Evolutionary conservation across 2,329 filamentous ascomycete species (phyloP), one percentile per base, ranked within the genome.

Genomic region (Xenoacremonium recifei): DNA sequence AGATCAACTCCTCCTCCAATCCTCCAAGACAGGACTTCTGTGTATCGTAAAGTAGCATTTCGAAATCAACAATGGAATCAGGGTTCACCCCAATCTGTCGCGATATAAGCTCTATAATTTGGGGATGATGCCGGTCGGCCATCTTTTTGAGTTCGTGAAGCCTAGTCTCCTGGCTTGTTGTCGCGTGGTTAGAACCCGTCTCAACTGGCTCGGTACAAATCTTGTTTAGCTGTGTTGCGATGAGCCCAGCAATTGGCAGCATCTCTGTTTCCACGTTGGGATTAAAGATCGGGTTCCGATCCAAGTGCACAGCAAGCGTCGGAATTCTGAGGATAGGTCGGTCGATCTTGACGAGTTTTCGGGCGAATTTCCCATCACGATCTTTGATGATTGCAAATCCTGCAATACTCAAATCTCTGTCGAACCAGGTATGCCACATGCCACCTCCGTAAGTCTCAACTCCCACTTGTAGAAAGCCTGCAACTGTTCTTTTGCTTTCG

Each of bases 341-440:
- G 58, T 95, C 87, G 50, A 99, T 80, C 70, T 95, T 93, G 69
- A 97, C 81, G 42, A 99, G 77, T 67, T 85, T 91, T 69, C 89
- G 86, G 48, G 84, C 80, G 51, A 95, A 87, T 50, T 79, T 83
- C n/a, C n/a, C n/a, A 44, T 87, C 78, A 35, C 77, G 77, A 42
- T 84, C 83, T 55, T 79, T 82, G 42, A 93, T 87, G 73, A 97
- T 84, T 12, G 88, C 88, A 45, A 93, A 80, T 9, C 93, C 93
- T 21, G 93, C 93, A 40, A 97, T 82, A 56, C 88, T 87, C 49
- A 99, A 73, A 64, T 99, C 93, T 37, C 93, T 84, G 66, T 99
- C 93, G 62, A 99, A 99, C 93, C 87, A 99, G 35, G 89, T 95
- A 68, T 96, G 91, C 92, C 92, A 97, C 59, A 97, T 84, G 42